phyloP scores from a whole-genome alignment of 2,329 filamentous ascomycete species.

The Ramularia collo-cygni region DNA sequence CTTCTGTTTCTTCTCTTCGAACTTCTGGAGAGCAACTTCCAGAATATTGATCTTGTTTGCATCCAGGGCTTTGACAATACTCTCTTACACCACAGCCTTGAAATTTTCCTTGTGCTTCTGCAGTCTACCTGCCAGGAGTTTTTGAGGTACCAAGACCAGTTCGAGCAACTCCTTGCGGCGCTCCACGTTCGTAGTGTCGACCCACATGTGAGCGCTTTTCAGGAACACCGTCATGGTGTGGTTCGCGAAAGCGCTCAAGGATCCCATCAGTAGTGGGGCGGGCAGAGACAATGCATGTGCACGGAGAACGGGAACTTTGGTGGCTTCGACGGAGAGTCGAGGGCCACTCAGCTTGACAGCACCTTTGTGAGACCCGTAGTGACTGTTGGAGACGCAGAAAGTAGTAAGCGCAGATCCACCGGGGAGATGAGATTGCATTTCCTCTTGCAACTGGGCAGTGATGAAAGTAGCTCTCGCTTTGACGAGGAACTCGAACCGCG shows the following conservation, averaged over 20 bases:
- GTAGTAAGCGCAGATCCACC: slow-evolving; percentile 7
- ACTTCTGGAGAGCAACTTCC: background rate
- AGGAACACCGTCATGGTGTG: slow-evolving; percentile 14
- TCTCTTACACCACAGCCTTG: background rate
- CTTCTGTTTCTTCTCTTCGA: slow-evolving; percentile 6
- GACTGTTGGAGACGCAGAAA: slow-evolving; percentile 21
- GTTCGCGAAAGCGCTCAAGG: slow-evolving; percentile 10
- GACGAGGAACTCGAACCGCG: slow-evolving; percentile 11
- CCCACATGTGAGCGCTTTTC: slow-evolving; percentile 12
- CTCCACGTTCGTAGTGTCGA: background rate
- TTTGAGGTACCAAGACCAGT: slow-evolving; percentile 1
- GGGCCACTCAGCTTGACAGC: background rate
- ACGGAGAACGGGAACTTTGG: slow-evolving; percentile 21
- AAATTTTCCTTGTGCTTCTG: background rate
- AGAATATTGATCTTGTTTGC: background rate
- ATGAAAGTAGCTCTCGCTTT: slow-evolving; percentile 13
- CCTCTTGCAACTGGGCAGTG: slow-evolving; percentile 5
- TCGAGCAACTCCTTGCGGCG: background rate
- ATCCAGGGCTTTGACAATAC: slow-evolving; percentile 1
- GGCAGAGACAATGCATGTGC: slow-evolving; percentile 4
- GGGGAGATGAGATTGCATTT: slow-evolving; percentile 9
- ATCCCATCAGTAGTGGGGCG: slow-evolving; percentile 7
- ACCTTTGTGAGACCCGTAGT: slow-evolving; percentile 20
- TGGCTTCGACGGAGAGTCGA: slow-evolving; percentile 9
- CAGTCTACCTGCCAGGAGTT: background rate